Base-by-base conservation (phyloP, 1,139 yeast genomes). In the Lodderomyces theae region DNA sequence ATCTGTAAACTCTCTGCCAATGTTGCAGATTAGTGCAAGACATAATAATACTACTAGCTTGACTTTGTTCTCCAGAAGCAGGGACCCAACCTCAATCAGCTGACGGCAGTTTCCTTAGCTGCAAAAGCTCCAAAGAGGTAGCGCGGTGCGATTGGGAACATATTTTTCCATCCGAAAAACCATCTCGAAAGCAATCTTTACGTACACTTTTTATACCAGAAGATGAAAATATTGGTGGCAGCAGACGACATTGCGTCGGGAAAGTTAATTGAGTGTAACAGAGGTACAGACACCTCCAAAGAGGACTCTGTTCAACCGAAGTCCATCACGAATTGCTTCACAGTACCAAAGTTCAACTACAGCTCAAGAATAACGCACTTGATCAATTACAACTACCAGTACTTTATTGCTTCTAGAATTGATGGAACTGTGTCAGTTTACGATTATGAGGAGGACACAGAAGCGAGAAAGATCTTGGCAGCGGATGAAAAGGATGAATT, bases 251-350 rank as follows among this genome's bases (percentile, higher is more conserved):
- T 75, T 1, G 84, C 84, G 2, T 62, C 72, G 5, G 55, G 78
- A 34, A 79, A 79, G 56, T 86, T 81, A 53, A 65, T 82, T 10
- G 53, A 68, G 5, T 82, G 84, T 50, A 55, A 63, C 28, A 65
- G 70, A 42, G 88, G 88, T 0, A 80, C 87, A 0, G 88, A 85
- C 51, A 83, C 90, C 5, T 82, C 90, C 4, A 69, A 70, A 40
- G 77, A 79, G 52, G 75, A 72, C 39, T 81, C 77, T 1, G 55
- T 60, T n/a, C 82, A 78, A 48, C 84, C 86, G 2, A 67, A 64
- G 37, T 62, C 73, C 28, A 59, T 77, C 17, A 68, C 58, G 37
- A 63, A 69, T 34, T 66, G 65, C 41, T 64, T 73, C 38, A 53
- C 57, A 7, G 68, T 66, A 38, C 75, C 64, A 6, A 54, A 59